Conservation (phyloP, 2,329 filamentous ascomycete genomes). For the Colletotrichum sp. region DNA sequence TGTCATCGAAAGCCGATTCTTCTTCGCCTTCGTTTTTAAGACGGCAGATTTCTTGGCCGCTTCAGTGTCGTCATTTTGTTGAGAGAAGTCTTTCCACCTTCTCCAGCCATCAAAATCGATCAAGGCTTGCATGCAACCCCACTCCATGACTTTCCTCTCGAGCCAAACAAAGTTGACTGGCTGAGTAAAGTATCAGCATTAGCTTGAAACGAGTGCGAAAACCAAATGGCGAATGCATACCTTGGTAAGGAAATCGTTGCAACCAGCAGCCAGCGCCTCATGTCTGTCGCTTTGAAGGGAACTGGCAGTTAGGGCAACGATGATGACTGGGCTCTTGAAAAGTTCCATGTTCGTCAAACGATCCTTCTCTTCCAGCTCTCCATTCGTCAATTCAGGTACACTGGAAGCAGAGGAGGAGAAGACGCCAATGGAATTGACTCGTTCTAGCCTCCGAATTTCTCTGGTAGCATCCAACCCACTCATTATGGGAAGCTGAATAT, state of each 20-base stretch:
- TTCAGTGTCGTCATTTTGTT: conserved; percentile 49
- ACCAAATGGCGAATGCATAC: conserved; percentile 50
- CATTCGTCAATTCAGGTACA: conserved; percentile 44
- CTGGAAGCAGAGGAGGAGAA: conserved; percentile 72
- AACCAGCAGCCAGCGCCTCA: conserved; percentile 91
- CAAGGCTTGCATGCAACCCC: conserved; percentile 99
- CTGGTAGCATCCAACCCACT: conserved; percentile 93
- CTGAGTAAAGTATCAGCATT: conserved; percentile 49
- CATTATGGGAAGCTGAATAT: conserved; percentile 97
- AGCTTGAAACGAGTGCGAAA: neutral
- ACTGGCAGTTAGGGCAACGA: conserved; percentile 93
- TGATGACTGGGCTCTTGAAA: conserved; percentile 97
- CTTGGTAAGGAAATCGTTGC: conserved; percentile 98
- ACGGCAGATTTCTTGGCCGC: conserved; percentile 44
- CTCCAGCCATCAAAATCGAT: conserved; percentile 99
- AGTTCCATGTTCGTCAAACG: conserved; percentile 70
- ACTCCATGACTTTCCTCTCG: conserved; percentile 97
- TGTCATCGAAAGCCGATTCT: conserved; percentile 45
- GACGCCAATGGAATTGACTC: conserved; percentile 90
- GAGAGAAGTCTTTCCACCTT: conserved; percentile 88
- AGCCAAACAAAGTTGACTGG: conserved; percentile 98
- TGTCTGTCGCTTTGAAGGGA: conserved; percentile 94
- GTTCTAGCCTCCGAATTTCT: conserved; percentile 89
- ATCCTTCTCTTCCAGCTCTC: conserved; percentile 67
- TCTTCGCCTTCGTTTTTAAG: conserved; percentile 48